A percentile compares a stretch with the other conserved stretches of the same genome.
Evolutionary conservation across 208 protist genomes (phyloP).

Genomic region (Lotmaria passim): DNA sequence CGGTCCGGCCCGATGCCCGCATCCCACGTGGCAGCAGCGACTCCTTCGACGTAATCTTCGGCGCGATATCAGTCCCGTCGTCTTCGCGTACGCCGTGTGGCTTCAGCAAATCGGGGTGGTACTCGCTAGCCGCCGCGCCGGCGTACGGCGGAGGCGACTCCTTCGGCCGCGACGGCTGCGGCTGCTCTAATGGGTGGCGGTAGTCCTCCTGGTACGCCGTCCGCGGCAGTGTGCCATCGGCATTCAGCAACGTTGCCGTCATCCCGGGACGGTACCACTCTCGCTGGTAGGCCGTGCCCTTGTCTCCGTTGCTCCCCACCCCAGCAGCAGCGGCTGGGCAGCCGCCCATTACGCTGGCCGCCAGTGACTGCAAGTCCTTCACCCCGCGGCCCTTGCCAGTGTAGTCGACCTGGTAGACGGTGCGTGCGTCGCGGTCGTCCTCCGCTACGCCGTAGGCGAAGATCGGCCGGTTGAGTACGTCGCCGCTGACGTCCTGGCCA

Average conservation of each 20-base stretch:
- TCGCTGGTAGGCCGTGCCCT: constrained; percentile 30
- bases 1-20: constrained; percentile 4
- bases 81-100: constrained; percentile 40
- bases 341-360: constrained; percentile 12
- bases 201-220: constrained; percentile 77
- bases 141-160: constrained; percentile 50
- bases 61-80: constrained; percentile 56
- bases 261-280: constrained; percentile 37
- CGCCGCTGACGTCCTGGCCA: constrained; percentile 56
- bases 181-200: neutral
- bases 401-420: constrained; percentile 71
- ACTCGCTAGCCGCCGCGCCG: constrained; percentile 45
- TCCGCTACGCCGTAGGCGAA: constrained; percentile 47
- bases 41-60: constrained; percentile 75
- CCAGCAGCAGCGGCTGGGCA: neutral
- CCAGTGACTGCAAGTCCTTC: constrained; percentile 26
- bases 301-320: neutral
- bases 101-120: constrained; percentile 67
- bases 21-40: constrained; percentile 46
- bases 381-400: constrained; percentile 34
- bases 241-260: constrained; percentile 31
- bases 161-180: neutral
- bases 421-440: constrained; percentile 37
- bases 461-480: constrained; percentile 76
- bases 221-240: constrained; percentile 52